Evolutionary conservation across 1,139 yeast genomes (phyloP), one percentile per base, ranked within the genome.

Genomic region (Saccharomyces hybrid): DNA sequence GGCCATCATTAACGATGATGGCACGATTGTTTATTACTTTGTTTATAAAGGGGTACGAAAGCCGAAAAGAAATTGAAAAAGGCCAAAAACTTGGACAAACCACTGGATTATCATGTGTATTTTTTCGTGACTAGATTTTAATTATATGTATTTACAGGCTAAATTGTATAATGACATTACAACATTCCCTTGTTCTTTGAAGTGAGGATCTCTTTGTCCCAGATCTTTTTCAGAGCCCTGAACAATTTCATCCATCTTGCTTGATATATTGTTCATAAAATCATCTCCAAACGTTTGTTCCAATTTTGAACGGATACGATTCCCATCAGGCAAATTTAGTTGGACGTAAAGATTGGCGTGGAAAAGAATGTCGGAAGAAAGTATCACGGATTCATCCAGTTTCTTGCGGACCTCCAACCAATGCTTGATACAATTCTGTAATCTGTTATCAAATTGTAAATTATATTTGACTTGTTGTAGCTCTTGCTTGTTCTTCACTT

Each of bases 21-120:
- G 88, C 0, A 82, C 90, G 0, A 74, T 84, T 13, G 84, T 84
- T 26, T 85, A 82, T 61, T 85, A 85, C 65, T 79, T 79, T 64
- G 73, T 83, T 13, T 81, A 83, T 65, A 82, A 81, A 61, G 90
- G 90, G 2, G 71, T 84, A 13, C 80, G 76, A 32, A 81, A 80
- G 64, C 90, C 90, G 1, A 75, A 77, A 55, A 78, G 77, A 50
- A 65, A 67, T 51, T 65, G 50, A 51, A 7, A n/a, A 16, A n/a
- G 11, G 13, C 28, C 11, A 23, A 25, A 23, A 25, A 25, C 2
- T 4, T n/a, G 8, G 29, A 14, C 23, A 6, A 13, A 0, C 8
- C 13, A 9, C 16, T 13, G 20, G 13, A 38, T 38, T 38, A 38
- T 38, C 5, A 2, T 38, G 23, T 38, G 26, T 38, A 38, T 38